Evolutionary conservation across 306 rosid genomes (phyloP), one percentile per base, ranked within the genome.

Genomic region (Castanea mollissima): DNA sequence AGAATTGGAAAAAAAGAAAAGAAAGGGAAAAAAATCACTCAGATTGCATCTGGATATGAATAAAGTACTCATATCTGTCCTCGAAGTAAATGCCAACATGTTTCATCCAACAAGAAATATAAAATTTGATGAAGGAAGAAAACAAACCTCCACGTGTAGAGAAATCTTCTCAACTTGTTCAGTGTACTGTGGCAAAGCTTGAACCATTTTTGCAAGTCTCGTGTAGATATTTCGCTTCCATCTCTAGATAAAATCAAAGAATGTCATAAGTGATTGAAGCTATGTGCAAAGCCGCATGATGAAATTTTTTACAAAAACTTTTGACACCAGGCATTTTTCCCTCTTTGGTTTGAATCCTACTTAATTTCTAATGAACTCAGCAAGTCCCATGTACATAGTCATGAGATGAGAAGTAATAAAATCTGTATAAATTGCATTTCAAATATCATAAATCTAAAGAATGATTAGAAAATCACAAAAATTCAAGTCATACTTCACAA

Each of bases 181-280:
- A 34, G 98, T 90, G 79, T 95, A 95, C 55, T 95, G 97, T 71
- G 99, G 99, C 87, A 95, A 87, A 70, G 97, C 97, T 89, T 95
- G 99, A 81, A 95, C 98, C 98, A 95, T 90, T 85, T 95, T 81
- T 95, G 99, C 88, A 95, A 81, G 78, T 95, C 99, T 74, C 94
- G 86, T 23, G 99, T 95, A 76, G 98, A 90, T 83, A 95, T 16
- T 82, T 95, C 99, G 71, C 77, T 60, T 55, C 97, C 93, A 79
- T 92, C 97, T 86, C 99, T 95, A 85, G 85, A 65, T 4, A 73
- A 79, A 81, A 69, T 71, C 29, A 80, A 86, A 76, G 74, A 76
- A 77, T 3, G 69, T 86, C 31, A 76, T 10, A 74, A 63, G 34
- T 69, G 20, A 58, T 1, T 20, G 73, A 29, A 34, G 54, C 38